Evolutionary conservation across 208 protist species (phyloP), one percentile per base, ranked within the genome.

Genomic region (Leptomonas pyrrhocoris): DNA sequence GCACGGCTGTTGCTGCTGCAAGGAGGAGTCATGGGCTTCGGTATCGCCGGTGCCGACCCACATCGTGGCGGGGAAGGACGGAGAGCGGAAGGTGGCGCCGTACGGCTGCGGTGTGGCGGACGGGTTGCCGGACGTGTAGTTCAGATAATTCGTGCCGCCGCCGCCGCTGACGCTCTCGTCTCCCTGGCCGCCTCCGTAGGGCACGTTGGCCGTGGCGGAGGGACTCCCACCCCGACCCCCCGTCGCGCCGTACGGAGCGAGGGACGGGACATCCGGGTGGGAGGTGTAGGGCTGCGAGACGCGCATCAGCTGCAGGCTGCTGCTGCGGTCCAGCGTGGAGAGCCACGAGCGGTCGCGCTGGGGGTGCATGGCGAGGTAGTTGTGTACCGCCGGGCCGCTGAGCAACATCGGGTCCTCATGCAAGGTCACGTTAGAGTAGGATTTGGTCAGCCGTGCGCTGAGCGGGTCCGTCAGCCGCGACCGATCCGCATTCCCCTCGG

Each of bases 401-500:
- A 65, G 48, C 61, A 48, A 15, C 61, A 42, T 31, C 30, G 61
- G 61, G 36, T 67, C 61, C 16, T 67, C 49, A 49, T 67, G 61
- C 19, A 67, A 15, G 21, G 30, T 67, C 12, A 23, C 43, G 28
- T 18, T 43, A 2, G 60, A 65, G 19, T 13, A 43, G n/a, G 60
- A 38, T 25, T 40, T 27, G 9, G n/a, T 64, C 9, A 40, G 8
- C 27, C 11, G 1, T 18, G 58, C 40, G 28, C 58, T 51, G 13
- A 36, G 58, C 43, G 43, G 40, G 19, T 61, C 56, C 23, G n/a
- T n/a, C 38, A 61, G 38, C 0, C 38, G 58, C 16, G 38, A 18
- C 0, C 28, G 58, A 9, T 51, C 40, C 1, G 1, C 59, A 11
- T 5, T 30, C n/a, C 4, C 30, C 11, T 67, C 34, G 7, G 27